phyloP scores from a whole-genome alignment of 495 filamentous ascomycete species.

The Penicillium dipodomyicola region DNA sequence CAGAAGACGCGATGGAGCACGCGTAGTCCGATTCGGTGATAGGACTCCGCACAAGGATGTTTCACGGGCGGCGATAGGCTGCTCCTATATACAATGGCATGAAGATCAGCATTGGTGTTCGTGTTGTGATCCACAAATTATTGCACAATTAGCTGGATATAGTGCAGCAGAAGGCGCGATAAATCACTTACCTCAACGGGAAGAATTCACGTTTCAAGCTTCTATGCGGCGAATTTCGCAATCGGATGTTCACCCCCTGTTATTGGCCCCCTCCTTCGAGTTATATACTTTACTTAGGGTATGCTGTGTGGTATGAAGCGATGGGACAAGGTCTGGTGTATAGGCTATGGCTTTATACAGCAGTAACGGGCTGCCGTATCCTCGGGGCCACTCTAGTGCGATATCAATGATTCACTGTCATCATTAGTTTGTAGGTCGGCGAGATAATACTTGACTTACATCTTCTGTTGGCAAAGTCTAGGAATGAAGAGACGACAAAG shows the following conservation, averaged over 20 bases:
- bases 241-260: not conserved
- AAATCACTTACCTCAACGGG: too few species aligned
- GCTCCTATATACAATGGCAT: too few species aligned
- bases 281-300: not conserved
- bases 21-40: not conserved
- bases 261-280: not conserved
- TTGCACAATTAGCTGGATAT: too few species aligned
- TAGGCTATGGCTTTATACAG: not conserved
- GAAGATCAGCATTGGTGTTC: too few species aligned
- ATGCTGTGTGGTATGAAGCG: not conserved
- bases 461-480: too few species aligned
- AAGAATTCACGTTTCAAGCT: too few species aligned
- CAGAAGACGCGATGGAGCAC: too few species aligned
- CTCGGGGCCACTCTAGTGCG: not conserved
- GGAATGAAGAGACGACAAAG: too few species aligned
- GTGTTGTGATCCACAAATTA: too few species aligned
- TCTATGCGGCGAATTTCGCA: not conserved
- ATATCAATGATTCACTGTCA: conserved; percentile 6
- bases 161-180: too few species aligned
- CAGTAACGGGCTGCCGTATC: not conserved
- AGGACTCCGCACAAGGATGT: too few species aligned
- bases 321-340: not conserved
- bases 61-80: too few species aligned
- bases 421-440: not conserved
- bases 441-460: not conserved